Percentiles rank a stretch among this genome's conserved stretches.
Conservation (phyloP, 1,284 basidiomycete species). For the Ganoderma meredithae region DNA sequence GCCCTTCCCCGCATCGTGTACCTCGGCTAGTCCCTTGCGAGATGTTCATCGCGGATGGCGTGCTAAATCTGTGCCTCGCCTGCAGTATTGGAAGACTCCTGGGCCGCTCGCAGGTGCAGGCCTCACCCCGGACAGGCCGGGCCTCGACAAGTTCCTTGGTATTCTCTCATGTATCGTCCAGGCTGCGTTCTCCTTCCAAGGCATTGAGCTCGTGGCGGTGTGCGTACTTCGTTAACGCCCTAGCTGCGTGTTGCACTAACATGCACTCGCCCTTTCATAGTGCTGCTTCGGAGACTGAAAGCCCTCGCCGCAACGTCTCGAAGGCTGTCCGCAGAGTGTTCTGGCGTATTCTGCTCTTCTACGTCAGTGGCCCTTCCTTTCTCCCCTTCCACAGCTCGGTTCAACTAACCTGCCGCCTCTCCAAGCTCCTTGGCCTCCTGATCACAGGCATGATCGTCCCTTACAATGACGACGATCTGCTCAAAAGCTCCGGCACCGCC, state of each 20-base stretch:
- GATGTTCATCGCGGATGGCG: background rate
- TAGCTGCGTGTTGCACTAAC: background rate
- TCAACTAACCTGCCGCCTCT: background rate
- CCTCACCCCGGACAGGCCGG: constrained; percentile 50
- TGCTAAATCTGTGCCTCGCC: background rate
- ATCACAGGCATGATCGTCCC: constrained; percentile 85
- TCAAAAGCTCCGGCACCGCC: constrained; percentile 64
- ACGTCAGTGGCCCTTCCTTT: constrained; percentile 45
- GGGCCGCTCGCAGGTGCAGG: constrained; percentile 62
- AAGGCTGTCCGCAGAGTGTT: constrained; percentile 85
- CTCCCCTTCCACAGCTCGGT: background rate
- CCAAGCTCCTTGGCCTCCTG: constrained; percentile 70
- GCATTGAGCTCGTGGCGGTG: constrained; percentile 85
- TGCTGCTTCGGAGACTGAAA: constrained; percentile 78
- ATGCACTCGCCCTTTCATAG: constrained; percentile 40
- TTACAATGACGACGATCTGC: constrained; percentile 67
- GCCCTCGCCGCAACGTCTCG: constrained; percentile 80
- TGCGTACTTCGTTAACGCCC: constrained; percentile 43
- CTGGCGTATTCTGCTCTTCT: constrained; percentile 81
- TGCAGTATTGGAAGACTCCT: constrained; percentile 75
- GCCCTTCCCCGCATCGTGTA: background rate
- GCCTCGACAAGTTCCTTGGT: constrained; percentile 70
- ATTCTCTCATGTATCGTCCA: constrained; percentile 76
- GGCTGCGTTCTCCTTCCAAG: constrained; percentile 86
- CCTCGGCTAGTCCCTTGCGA: background rate